phyloP scores from a whole-genome alignment of 2,329 filamentous ascomycete species.

The Penicillium sumatraense region DNA sequence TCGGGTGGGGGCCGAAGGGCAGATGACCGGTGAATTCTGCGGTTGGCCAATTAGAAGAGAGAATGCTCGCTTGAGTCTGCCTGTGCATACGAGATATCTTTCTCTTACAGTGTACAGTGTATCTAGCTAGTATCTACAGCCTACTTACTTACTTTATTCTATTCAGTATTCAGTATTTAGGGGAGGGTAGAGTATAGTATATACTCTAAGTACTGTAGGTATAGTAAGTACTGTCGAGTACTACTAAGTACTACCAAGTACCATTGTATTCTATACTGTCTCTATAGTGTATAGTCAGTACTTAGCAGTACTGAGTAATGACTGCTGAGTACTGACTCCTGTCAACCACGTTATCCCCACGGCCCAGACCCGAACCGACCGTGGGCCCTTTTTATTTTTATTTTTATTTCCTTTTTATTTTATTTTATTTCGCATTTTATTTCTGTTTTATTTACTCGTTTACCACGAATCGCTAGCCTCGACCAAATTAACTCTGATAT shows the following conservation, averaged over 20 bases:
- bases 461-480: background rate
- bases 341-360: constrained; percentile 8
- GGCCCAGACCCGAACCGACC: constrained; percentile 13
- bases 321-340: background rate
- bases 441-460: background rate
- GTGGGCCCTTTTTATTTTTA: background rate
- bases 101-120: too few species aligned
- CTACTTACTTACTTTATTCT: too few species aligned
- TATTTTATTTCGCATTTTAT: background rate
- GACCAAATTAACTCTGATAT: background rate
- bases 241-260: too few species aligned
- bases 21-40: constrained; percentile 3
- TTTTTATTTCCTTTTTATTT: background rate
- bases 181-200: background rate
- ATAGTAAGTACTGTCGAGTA: too few species aligned
- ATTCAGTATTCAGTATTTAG: too few species aligned
- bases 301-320: too few species aligned
- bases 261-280: background rate
- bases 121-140: too few species aligned
- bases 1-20: constrained; percentile 3
- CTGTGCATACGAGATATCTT: too few species aligned
- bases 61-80: constrained; percentile 27
- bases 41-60: constrained; percentile 15
- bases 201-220: background rate
- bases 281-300: too few species aligned